Conservation (phyloP, 83 land plant species). For the Picea abies region DNA sequence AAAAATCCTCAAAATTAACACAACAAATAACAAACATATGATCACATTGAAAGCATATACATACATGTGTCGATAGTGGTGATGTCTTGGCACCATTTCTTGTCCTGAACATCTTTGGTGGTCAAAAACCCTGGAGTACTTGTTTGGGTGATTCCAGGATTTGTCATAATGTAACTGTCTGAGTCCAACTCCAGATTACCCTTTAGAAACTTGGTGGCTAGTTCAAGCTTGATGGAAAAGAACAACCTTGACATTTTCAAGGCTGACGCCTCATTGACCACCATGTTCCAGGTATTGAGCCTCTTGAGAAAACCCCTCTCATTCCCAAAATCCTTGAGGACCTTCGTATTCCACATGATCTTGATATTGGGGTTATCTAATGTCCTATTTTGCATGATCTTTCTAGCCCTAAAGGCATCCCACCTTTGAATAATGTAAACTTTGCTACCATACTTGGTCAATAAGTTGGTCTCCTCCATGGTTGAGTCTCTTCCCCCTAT, state of each 20-base stretch:
- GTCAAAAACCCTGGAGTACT: slow-evolving; percentile 90
- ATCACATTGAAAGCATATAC: too few relatives aligned
- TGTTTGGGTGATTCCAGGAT: slow-evolving; percentile 89
- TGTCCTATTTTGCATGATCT: slow-evolving; percentile 92
- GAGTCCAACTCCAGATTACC: slow-evolving; percentile 86
- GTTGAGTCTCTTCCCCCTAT: neutral
- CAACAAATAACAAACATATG: too few relatives aligned
- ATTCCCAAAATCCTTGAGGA: slow-evolving; percentile 72
- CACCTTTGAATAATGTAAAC: neutral
- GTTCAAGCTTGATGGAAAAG: slow-evolving; percentile 97
- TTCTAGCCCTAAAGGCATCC: slow-evolving; percentile 62
- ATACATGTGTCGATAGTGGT: slow-evolving; percentile 59
- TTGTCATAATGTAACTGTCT: slow-evolving; percentile 83
- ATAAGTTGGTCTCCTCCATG: neutral
- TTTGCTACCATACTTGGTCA: neutral
- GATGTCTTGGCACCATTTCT: slow-evolving; percentile 54
- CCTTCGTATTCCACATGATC: slow-evolving; percentile 79
- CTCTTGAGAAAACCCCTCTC: slow-evolving; percentile 54
- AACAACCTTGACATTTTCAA: slow-evolving; percentile 82
- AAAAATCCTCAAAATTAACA: too few relatives aligned
- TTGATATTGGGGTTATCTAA: slow-evolving; percentile 82
- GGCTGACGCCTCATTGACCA: slow-evolving; percentile 50
- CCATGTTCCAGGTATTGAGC: slow-evolving; percentile 70
- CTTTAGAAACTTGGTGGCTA: slow-evolving; percentile 87
- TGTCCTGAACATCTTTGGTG: slow-evolving; percentile 83